These are phyloP conservation scores for Euphrasia arctica DNA, from an alignment of 305 asterid genomes.

Conservation along the genomic window DNA sequence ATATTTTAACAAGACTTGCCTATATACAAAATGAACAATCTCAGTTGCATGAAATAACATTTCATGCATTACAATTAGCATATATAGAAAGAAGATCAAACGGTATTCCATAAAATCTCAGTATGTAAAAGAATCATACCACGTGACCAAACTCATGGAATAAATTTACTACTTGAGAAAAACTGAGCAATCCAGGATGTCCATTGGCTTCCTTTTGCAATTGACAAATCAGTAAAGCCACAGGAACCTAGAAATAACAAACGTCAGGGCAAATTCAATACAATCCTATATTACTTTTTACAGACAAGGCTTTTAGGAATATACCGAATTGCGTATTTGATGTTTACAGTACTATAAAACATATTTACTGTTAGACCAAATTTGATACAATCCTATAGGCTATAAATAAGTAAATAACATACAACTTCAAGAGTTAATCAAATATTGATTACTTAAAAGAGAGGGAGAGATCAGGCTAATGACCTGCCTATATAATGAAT, in stretches of 20 bases:
- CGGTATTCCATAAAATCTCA: slow-evolving; percentile 1
- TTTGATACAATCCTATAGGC: no score
- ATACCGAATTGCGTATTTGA: no score
- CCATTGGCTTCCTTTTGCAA: slow-evolving; percentile 71
- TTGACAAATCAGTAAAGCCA: slow-evolving; percentile 76
- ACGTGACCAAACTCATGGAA: slow-evolving; percentile 97
- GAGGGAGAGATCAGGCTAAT: no score
- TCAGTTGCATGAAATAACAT: background rate
- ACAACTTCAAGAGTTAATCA: no score
- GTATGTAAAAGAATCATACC: slow-evolving; percentile 47
- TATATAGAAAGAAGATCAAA: slow-evolving; percentile 11
- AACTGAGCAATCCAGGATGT: slow-evolving; percentile 66
- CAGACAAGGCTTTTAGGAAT: no score
- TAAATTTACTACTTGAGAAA: slow-evolving; percentile 83
- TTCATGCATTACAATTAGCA: background rate
- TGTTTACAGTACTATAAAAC: no score
- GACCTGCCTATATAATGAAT: no score
- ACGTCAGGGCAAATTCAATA: slow-evolving; percentile 24
- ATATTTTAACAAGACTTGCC: background rate
- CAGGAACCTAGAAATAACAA: slow-evolving; percentile 60
- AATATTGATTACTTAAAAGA: no score
- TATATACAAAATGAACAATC: background rate
- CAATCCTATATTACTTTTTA: no score
- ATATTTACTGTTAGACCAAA: no score
- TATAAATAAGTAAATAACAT: no score